These are phyloP conservation scores for Caryopteris hybrid DNA, from an alignment of 305 asterid species.

Conservation along the genomic window DNA sequence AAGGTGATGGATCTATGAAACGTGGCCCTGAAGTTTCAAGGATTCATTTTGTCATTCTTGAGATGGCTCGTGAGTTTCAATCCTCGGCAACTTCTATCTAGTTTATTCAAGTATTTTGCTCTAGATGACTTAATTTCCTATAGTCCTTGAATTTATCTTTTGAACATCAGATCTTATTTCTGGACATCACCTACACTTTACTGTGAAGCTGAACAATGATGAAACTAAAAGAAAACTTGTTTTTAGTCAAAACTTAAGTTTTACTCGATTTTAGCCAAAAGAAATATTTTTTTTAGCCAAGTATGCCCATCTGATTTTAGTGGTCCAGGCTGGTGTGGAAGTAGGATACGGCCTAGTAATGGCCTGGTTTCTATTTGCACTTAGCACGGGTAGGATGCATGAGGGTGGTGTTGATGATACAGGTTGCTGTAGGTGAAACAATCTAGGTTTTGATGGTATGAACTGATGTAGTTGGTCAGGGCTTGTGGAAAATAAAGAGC, in stretches of 20 bases:
- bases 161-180: neutral
- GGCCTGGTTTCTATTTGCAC: no score
- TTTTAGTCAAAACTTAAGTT: neutral
- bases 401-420: no score
- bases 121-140: neutral
- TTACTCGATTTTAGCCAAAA: no score
- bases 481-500: no score
- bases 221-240: neutral
- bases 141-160: neutral
- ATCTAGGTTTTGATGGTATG: no score
- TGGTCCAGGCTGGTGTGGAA: no score
- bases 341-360: no score
- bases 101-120: slow-evolving; percentile 10
- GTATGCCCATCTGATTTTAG: no score
- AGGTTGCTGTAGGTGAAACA: no score
- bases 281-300: no score
- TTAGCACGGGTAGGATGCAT: no score
- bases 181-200: neutral
- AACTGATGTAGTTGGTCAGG: no score
- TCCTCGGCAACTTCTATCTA: slow-evolving; percentile 13
- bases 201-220: neutral
- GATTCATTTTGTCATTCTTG: slow-evolving; percentile 75
- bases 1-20: slow-evolving; percentile 44
- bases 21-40: slow-evolving; percentile 91
- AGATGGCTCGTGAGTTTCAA: slow-evolving; percentile 93